Conservation (phyloP, 345 rosid species). For the Euphorbia tirucalli region DNA sequence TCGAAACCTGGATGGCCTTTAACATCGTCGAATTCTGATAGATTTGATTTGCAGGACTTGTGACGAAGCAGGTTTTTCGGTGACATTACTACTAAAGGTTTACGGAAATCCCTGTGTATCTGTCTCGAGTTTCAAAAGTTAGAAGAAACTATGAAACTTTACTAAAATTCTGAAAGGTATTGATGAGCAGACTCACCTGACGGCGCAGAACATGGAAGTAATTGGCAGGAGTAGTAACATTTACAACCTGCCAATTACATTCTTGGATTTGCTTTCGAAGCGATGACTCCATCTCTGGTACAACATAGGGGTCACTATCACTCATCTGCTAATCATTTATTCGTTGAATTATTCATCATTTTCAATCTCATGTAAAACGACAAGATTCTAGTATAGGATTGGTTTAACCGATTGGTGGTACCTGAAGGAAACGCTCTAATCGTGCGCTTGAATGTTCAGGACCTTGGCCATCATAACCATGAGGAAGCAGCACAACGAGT, state of each 20-base stretch:
- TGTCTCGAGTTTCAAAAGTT: constrained; percentile 19
- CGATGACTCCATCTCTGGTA: constrained; percentile 81
- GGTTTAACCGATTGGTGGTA: constrained; percentile 13
- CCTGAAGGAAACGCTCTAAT: constrained; percentile 79
- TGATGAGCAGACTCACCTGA: constrained; percentile 41
- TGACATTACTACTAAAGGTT: constrained; percentile 82
- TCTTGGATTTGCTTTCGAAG: constrained; percentile 76
- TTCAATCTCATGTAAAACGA: neutral
- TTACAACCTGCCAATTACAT: constrained; percentile 87
- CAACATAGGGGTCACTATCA: constrained; percentile 68
- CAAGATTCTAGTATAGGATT: neutral
- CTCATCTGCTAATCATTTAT: too few relatives aligned
- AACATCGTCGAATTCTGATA: constrained; percentile 90
- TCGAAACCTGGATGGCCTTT: constrained; percentile 96
- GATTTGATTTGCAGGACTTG: constrained; percentile 88
- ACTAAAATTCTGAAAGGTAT: neutral
- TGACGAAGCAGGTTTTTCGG: constrained; percentile 93
- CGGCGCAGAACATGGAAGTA: constrained; percentile 82
- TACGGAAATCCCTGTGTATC: constrained; percentile 89
- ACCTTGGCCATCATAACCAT: constrained; percentile 86
- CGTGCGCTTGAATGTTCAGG: constrained; percentile 90
- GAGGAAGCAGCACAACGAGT: constrained; percentile 76
- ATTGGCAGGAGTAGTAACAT: constrained; percentile 85
- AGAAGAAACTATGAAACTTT: neutral
- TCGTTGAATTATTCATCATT: too few relatives aligned